Evolutionary conservation across 495 filamentous ascomycete species (phyloP).

Genomic region (Trichoderma erinaceum): DNA sequence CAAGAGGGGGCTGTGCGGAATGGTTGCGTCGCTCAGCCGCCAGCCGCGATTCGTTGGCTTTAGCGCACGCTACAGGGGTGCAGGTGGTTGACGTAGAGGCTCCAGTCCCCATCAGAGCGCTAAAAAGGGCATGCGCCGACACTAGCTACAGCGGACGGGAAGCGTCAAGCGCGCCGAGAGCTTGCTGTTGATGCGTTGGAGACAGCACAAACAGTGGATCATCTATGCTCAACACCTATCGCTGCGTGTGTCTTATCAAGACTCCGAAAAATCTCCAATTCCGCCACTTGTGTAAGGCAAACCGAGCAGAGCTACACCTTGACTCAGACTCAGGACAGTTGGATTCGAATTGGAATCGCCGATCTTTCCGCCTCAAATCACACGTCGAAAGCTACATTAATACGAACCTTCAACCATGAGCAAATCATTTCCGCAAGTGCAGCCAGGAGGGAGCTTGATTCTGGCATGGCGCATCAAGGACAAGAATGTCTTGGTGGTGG

Average conservation of each 20-base stretch:
- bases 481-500: conserved; percentile 79
- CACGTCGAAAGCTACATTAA: background rate
- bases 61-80: background rate
- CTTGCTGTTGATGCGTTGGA: too few relatives aligned
- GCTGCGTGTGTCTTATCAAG: background rate
- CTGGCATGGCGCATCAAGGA: conserved; percentile 88
- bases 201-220: too few relatives aligned
- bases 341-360: background rate
- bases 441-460: conserved; percentile 87
- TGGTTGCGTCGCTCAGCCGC: background rate
- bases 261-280: background rate
- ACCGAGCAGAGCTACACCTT: too few relatives aligned
- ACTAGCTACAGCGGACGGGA: background rate
- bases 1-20: background rate
- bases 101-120: background rate
- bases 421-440: conserved; percentile 62
- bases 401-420: conserved; percentile 10
- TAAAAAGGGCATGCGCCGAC: background rate
- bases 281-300: background rate
- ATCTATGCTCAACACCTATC: background rate
- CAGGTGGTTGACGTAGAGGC: background rate
- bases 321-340: too few relatives aligned
- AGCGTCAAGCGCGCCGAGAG: too few relatives aligned
- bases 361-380: background rate
- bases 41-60: background rate